Evolutionary conservation across 345 rosid species (phyloP).

Genomic region (Salix exigua): DNA sequence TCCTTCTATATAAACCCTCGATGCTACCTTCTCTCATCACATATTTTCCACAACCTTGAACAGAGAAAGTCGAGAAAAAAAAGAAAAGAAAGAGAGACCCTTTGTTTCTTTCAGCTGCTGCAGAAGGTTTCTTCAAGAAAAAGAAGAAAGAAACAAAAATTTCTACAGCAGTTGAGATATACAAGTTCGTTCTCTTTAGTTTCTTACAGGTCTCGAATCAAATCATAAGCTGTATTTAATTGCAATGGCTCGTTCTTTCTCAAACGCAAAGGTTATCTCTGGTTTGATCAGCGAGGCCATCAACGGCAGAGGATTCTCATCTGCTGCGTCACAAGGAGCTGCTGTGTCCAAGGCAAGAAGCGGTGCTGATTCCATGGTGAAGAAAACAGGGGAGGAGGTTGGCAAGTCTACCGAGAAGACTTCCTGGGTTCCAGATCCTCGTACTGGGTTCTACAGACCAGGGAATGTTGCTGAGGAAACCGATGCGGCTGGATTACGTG

Average conservation of each 20-base stretch:
- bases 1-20: constrained; percentile 7
- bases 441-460: constrained; percentile 80
- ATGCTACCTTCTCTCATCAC: neutral
- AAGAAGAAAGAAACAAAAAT: neutral
- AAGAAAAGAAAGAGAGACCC: neutral
- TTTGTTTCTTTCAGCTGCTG: constrained; percentile 4
- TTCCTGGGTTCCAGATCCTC: constrained; percentile 82
- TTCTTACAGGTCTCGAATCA: neutral
- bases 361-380: constrained; percentile 27
- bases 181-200: neutral
- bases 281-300: constrained; percentile 5
- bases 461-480: constrained; percentile 57
- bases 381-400: constrained; percentile 48
- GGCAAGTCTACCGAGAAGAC: constrained; percentile 41
- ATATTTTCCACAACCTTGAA: neutral
- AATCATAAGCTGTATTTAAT: neutral
- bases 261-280: constrained; percentile 15
- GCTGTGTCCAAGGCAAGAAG: constrained; percentile 15
- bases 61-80: neutral
- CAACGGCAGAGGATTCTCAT: constrained; percentile 14
- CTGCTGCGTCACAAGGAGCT: constrained; percentile 18
- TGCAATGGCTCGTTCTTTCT: constrained; percentile 22
- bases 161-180: constrained; percentile 4
- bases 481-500: constrained; percentile 68
- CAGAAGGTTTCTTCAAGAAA: neutral